Evolutionary conservation across 2,329 filamentous ascomycete species (phyloP), one percentile per base, ranked within the genome.

Genomic region (Scytalidium sp.): DNA sequence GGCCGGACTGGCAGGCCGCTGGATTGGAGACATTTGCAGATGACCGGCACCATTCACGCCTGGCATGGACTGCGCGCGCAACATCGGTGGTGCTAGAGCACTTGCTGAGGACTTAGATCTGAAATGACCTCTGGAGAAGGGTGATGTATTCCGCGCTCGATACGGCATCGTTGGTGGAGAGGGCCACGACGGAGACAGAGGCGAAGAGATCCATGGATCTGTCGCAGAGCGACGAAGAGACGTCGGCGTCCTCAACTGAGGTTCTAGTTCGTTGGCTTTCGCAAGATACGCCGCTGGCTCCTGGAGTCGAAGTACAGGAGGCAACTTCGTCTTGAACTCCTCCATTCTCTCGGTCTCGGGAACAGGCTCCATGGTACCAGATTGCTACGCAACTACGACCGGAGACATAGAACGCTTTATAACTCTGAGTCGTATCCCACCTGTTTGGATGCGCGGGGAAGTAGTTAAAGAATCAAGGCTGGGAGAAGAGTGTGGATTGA

Each of bases 261-360:
- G 19, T 41, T 55, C 49, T 54, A 47, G 42, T 21, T 57, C 50
- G 21, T 41, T 55, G 10, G 44, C 50, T 41, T 52, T 49, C 45
- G 43, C 46, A 41, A 56, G 50, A 47, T 51, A 52, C 11, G 56
- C 23, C 3, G 60, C 50, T 9, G 60, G 55, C 29, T 63, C 63
- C 50, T 58, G 55, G 19, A 80, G 66, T 52, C 78, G 76, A 41
- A 83, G 66, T 23, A 71, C 74, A 36, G 80, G 78, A 32, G 83
- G 69, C 56, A 80, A 80, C 46, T 79, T 76, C 48, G 80, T 69
- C 54, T 75, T 78, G 63, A 85, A 86, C 65, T 81, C 80, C 73
- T 85, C 81, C 77, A 86, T 81, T 56, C 81, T 75, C 72, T 85
- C 80, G 45, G 82, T 83, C 71, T 86, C 83, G 57, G 83, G 83